phyloP scores from a whole-genome alignment of 768 basidiomycete genomes.

The Mycena chlorophos region DNA sequence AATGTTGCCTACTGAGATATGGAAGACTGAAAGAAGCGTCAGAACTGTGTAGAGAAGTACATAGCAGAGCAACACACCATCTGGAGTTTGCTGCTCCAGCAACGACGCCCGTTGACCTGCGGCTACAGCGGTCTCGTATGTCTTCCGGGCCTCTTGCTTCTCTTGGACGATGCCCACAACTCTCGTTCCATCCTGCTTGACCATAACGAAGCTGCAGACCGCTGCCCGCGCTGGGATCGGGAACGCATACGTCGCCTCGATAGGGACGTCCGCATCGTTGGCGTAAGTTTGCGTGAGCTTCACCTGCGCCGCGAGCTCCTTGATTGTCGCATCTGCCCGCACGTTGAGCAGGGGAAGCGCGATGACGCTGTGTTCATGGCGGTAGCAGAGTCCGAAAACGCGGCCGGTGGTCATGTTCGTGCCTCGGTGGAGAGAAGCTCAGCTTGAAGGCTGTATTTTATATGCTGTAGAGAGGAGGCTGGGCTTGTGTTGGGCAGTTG shows the following conservation, averaged over 20 bases:
- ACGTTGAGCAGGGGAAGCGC: slow-evolving; percentile 17
- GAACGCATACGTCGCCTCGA: slow-evolving; percentile 20
- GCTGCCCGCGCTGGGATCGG: slow-evolving; percentile 20
- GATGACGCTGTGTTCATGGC: not conserved
- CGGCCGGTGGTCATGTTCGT: too few relatives aligned
- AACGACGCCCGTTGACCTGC: slow-evolving; percentile 17
- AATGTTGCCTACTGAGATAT: slow-evolving; percentile 19
- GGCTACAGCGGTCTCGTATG: slow-evolving; percentile 14
- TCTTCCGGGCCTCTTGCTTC: slow-evolving; percentile 18
- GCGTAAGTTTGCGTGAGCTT: slow-evolving; percentile 20
- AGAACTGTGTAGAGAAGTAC: not conserved
- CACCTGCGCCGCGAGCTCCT: slow-evolving; percentile 21
- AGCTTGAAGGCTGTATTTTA: too few relatives aligned
- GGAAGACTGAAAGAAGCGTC: slow-evolving; percentile 13
- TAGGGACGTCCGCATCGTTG: slow-evolving; percentile 14
- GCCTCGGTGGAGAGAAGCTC: too few relatives aligned
- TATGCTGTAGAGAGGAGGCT: too few relatives aligned
- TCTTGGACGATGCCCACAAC: slow-evolving; percentile 19
- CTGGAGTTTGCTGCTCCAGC: slow-evolving; percentile 17
- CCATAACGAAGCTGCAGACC: slow-evolving; percentile 16
- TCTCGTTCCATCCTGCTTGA: slow-evolving; percentile 17
- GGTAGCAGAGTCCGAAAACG: slow-evolving; percentile 12
- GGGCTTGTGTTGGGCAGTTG: too few relatives aligned
- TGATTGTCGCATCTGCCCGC: slow-evolving; percentile 17
- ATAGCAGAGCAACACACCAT: slow-evolving; percentile 8